These are phyloP conservation scores for Aspergillus taichungensis DNA, from an alignment of 495 filamentous ascomycete genomes.

Conservation along the genomic window DNA sequence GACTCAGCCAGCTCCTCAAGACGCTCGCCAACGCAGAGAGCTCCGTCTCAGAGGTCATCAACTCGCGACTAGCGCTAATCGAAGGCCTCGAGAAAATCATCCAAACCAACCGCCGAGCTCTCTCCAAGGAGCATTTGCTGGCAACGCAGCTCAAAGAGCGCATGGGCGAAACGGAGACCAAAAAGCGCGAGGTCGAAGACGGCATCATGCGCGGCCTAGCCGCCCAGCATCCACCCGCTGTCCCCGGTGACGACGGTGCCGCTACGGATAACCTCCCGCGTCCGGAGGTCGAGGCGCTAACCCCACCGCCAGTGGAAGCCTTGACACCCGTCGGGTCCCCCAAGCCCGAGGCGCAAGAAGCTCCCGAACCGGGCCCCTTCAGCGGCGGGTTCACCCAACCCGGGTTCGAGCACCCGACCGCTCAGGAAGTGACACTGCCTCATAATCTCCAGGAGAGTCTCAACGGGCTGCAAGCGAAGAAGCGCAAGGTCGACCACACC, in stretches of 20 bases:
- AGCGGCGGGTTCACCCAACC: conserved; percentile 23
- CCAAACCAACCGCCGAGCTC: conserved; percentile 57
- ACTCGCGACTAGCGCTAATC: conserved; percentile 70
- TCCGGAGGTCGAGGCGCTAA: conserved; percentile 76
- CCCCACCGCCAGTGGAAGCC: conserved; percentile 57
- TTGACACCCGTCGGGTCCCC: conserved; percentile 40
- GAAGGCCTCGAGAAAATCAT: conserved; percentile 75
- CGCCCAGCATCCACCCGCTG: conserved; percentile 29
- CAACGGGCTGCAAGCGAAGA: conserved; percentile 48
- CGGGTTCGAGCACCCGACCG: conserved; percentile 23
- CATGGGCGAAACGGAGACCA: conserved; percentile 57
- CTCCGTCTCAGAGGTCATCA: conserved; percentile 82
- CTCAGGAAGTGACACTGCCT: background rate
- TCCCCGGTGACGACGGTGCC: conserved; percentile 32
- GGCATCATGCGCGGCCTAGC: conserved; percentile 76
- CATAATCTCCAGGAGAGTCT: conserved; percentile 26
- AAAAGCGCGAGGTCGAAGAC: conserved; percentile 81
- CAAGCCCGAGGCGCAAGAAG: conserved; percentile 18
- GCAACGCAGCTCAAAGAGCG: conserved; percentile 49
- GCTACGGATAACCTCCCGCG: conserved; percentile 46
- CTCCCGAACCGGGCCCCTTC: conserved; percentile 19
- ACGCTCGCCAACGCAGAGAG: conserved; percentile 83
- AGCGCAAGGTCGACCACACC: conserved; percentile 61
- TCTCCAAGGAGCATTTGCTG: conserved; percentile 58
- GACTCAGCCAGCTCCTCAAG: conserved; percentile 78